Conservation (phyloP, 2,329 filamentous ascomycete genomes). For the Cadophora sp. region DNA sequence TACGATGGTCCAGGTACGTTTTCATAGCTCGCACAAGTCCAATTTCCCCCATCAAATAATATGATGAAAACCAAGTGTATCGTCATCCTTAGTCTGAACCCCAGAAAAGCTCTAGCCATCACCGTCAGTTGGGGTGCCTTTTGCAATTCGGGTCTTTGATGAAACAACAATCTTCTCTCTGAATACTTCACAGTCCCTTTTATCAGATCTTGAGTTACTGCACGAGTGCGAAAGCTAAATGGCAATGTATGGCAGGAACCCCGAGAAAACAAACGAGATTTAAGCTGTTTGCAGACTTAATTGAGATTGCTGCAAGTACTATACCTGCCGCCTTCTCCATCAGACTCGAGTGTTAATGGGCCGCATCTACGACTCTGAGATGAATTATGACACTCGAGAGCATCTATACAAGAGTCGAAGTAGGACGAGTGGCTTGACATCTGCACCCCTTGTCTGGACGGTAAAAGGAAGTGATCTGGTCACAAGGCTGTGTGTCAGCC, state of each 20-base stretch:
- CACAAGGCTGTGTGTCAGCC: conserved; percentile 37
- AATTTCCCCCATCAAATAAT: conserved; percentile 34
- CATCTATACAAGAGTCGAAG: background rate
- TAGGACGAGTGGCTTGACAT: background rate
- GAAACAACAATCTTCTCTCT: conserved; percentile 61
- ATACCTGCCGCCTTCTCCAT: too few species aligned
- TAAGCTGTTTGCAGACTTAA: background rate
- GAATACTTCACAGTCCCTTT: conserved; percentile 39
- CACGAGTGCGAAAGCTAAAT: background rate
- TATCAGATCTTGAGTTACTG: background rate
- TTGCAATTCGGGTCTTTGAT: conserved; percentile 48
- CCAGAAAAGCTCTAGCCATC: conserved; percentile 12
- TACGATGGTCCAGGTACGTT: conserved; percentile 9
- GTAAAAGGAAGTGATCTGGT: background rate
- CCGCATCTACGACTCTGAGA: too few species aligned
- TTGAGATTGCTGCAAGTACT: too few species aligned
- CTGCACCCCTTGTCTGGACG: background rate
- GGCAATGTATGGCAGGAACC: background rate
- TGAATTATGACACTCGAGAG: too few species aligned
- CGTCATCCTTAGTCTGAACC: conserved; percentile 96
- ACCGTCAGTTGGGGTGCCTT: conserved; percentile 46
- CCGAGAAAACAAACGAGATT: background rate
- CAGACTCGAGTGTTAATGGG: too few species aligned
- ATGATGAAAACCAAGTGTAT: conserved; percentile 87
- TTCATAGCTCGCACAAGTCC: background rate